Evolutionary conservation across 345 rosid species (phyloP), one percentile per base, ranked within the genome.

Genomic region (Moricandia arvensis): DNA sequence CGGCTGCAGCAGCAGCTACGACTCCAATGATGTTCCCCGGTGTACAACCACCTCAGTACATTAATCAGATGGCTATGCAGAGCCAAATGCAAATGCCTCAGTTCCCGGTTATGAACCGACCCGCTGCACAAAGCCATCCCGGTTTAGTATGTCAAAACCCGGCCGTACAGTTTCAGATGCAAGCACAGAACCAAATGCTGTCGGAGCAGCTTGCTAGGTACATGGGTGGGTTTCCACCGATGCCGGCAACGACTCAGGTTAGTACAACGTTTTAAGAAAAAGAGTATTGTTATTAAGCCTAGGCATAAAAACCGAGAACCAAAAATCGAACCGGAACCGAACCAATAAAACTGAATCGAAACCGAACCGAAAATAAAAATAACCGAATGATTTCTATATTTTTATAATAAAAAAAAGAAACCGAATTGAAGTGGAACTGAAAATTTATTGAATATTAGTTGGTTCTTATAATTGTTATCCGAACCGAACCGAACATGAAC

Each of bases 21-120:
- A 73, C 47, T 77, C 98, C 94, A 2, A 82, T 88, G 94, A 88
- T 93, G 97, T 89, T 93, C 79, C 94, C 93, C 3, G 96, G 97
- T 43, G 79, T 89, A 31, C 98, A 89, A 53, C 79, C 85, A 65
- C 31, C 80, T 27, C 81, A 68, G 2, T 90, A 80, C 41, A 74
- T 88, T 67, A 74, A 86, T 65, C 82, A 82, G 11, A 83, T 89
- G 86, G 78, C 84, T 59, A 85, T 87, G 79, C 85, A 84, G 34
- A 81, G 72, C 68, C 82, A 82, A 18, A 65, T 90, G 87, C 87
- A 84, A 76, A 21, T 86, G 41, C 69, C 89, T 29, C 78, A 78
- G 64, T 73, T 83, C 33, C 87, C 90, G 3, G 72, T 80, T 63
- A 80, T 85, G 72, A 58, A 87, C 21, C 69, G 85, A 66, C 66